Evolutionary conservation across 768 basidiomycete species (phyloP).

Genomic region (Ramaria rubella): DNA sequence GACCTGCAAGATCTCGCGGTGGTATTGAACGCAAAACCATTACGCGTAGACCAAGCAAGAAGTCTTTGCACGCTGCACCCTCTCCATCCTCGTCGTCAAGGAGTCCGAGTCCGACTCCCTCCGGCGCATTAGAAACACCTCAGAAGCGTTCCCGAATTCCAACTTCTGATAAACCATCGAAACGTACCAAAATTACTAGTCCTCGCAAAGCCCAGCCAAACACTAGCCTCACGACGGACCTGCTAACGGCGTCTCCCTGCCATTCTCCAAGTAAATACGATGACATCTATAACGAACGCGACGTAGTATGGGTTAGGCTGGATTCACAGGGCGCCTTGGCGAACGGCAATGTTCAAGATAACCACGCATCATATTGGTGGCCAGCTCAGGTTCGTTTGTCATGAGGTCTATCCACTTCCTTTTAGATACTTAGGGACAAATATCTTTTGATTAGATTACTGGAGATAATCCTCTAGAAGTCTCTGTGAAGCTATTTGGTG

Average conservation of each 20-base stretch:
- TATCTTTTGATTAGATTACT: slow-evolving; percentile 22
- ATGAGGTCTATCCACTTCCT: not conserved
- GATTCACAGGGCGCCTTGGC: slow-evolving; percentile 33
- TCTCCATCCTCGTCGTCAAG: no score
- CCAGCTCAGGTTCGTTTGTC: slow-evolving; percentile 52
- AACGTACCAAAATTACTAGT: not conserved
- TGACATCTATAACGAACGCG: slow-evolving; percentile 19
- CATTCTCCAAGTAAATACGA: not conserved
- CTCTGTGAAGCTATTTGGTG: slow-evolving; percentile 22
- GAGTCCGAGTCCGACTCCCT: not conserved
- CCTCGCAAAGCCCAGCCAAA: not conserved
- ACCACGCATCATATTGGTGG: slow-evolving; percentile 51
- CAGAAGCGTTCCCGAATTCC: slow-evolving; percentile 1
- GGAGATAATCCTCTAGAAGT: slow-evolving; percentile 23
- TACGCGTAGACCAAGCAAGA: not conserved
- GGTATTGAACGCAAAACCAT: not conserved
- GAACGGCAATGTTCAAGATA: slow-evolving; percentile 21
- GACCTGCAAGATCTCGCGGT: not conserved
- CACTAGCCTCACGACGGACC: not conserved
- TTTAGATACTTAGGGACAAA: slow-evolving; percentile 15
- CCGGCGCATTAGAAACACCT: not conserved
- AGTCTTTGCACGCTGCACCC: not conserved
- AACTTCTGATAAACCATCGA: not conserved
- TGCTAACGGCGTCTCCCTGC: not conserved
- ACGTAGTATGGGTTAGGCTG: slow-evolving; percentile 49